phyloP scores from a whole-genome alignment of 768 basidiomycete genomes.

The Trametes meyenii region DNA sequence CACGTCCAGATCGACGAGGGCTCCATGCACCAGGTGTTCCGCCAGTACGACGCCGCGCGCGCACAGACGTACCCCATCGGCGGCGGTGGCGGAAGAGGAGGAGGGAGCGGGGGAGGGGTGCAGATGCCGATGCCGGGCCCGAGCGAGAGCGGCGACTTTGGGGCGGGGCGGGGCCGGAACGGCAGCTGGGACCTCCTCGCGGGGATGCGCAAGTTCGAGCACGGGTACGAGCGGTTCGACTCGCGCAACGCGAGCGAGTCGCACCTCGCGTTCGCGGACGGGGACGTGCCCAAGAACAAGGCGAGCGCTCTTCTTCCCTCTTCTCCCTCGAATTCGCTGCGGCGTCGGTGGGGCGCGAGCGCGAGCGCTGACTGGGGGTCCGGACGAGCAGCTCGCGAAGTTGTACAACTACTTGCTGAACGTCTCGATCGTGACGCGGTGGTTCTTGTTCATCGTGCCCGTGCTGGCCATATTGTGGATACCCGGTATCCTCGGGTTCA shows the following conservation, averaged over 20 bases:
- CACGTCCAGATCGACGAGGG: slow-evolving; percentile 12
- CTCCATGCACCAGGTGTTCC: slow-evolving; percentile 18
- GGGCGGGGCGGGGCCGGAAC: slow-evolving; percentile 23
- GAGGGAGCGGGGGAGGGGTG: slow-evolving; percentile 1
- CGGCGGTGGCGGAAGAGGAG: not conserved
- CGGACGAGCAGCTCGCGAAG: slow-evolving; percentile 49
- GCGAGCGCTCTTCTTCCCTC: slow-evolving; percentile 32
- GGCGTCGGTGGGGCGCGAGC: not conserved
- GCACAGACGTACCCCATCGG: slow-evolving; percentile 24
- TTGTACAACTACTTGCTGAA: slow-evolving; percentile 76
- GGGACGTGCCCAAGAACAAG: slow-evolving; percentile 60
- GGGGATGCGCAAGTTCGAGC: slow-evolving; percentile 54
- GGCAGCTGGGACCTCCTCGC: slow-evolving; percentile 55
- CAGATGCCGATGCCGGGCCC: slow-evolving; percentile 11
- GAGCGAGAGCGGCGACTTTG: slow-evolving; percentile 9
- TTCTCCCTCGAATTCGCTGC: not conserved
- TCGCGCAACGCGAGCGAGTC: slow-evolving; percentile 51
- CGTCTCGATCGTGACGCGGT: slow-evolving; percentile 76
- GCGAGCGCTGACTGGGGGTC: not conserved
- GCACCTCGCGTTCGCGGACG: slow-evolving; percentile 60
- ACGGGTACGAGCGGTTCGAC: slow-evolving; percentile 62
- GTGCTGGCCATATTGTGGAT: slow-evolving; percentile 70
- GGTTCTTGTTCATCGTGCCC: slow-evolving; percentile 80
- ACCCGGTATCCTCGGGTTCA: slow-evolving; percentile 71
- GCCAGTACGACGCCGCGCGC: slow-evolving; percentile 29